phyloP scores from a whole-genome alignment of 2,329 filamentous ascomycete species.

The Aureobasidium namibiae region DNA sequence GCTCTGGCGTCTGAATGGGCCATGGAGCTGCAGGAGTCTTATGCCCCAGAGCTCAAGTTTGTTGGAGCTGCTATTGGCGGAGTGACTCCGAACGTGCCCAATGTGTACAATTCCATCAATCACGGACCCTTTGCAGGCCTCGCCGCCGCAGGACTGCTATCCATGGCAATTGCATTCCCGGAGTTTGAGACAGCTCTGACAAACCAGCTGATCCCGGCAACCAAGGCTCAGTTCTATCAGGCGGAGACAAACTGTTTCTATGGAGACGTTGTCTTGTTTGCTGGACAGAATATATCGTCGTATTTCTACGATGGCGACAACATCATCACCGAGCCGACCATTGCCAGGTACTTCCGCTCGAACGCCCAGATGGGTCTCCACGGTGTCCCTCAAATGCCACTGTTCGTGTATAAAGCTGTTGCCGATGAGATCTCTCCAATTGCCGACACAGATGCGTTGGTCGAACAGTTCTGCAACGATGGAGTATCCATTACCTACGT shows the following conservation, averaged over 20 bases:
- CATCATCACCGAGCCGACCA: background rate
- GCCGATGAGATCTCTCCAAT: constrained; percentile 25
- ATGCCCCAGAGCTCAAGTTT: constrained; percentile 24
- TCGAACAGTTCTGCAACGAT: constrained; percentile 19
- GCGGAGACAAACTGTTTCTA: background rate
- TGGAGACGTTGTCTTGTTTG: constrained; percentile 9
- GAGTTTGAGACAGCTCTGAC: constrained; percentile 15
- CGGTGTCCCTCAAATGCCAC: constrained; percentile 20
- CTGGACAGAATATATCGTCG: constrained; percentile 14
- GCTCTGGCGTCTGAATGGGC: constrained; percentile 21
- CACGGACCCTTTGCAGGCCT: constrained; percentile 20
- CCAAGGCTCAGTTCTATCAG: constrained; percentile 14
- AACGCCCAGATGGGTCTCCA: background rate
- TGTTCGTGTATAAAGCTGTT: constrained; percentile 27
- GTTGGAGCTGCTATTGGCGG: constrained; percentile 25
- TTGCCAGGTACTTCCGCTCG: background rate
- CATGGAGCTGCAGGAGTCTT: constrained; percentile 19
- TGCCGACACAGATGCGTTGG: constrained; percentile 22
- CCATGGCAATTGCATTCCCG: constrained; percentile 20
- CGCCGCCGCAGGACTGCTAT: constrained; percentile 19
- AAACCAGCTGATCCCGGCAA: constrained; percentile 12
- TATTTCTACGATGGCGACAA: constrained; percentile 17
- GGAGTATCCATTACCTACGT: background rate
- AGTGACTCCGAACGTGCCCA: constrained; percentile 23
- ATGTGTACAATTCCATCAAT: constrained; percentile 20